A percentile compares a stretch with the other conserved stretches of the same genome.
Evolutionary conservation across 2,329 filamentous ascomycete species (phyloP).

Genomic region (Ceratocystis ficicola): DNA sequence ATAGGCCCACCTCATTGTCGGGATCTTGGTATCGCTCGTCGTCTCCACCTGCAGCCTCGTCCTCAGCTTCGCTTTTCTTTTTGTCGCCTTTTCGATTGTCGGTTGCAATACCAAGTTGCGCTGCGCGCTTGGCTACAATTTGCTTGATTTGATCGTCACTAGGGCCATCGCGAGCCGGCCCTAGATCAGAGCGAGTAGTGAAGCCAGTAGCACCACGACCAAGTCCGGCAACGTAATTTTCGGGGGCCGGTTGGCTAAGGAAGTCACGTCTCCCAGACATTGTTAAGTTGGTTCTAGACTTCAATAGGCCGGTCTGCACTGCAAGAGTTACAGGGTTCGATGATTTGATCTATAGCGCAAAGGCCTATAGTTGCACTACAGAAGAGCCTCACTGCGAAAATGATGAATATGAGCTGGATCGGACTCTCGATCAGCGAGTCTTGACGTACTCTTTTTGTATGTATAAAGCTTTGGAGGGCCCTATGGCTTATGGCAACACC

Average conservation of each 20-base stretch:
- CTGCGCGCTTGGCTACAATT: conserved; percentile 84
- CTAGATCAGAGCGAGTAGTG: conserved; percentile 91
- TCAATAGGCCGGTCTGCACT: not conserved
- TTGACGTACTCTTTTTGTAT: conserved; percentile 20
- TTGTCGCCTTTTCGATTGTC: conserved; percentile 60
- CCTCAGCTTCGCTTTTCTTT: conserved; percentile 53
- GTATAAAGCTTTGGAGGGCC: not conserved
- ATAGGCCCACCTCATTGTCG: conserved; percentile 91
- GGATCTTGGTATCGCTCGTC: conserved; percentile 85
- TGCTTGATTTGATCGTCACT: conserved; percentile 98
- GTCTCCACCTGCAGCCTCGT: conserved; percentile 36
- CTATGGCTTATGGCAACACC: not conserved
- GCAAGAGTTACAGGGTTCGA: not conserved
- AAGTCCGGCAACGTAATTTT: conserved; percentile 89
- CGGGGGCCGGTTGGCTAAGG: conserved; percentile 69
- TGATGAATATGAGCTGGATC: conserved; percentile 22
- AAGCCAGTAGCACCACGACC: conserved; percentile 97
- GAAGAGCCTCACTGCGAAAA: conserved; percentile 17
- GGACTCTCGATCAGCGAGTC: conserved; percentile 12
- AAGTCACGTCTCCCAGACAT: conserved; percentile 66
- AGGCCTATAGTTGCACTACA: not conserved
- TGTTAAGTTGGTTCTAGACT: conserved; percentile 23
- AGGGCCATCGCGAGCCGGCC: conserved; percentile 85
- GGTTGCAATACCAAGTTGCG: conserved; percentile 59
- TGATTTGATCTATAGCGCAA: not conserved